Evolutionary conservation across 1,139 yeast genomes (phyloP), one percentile per base, ranked within the genome.

Genomic region (Hemisphaericaspora subhashii): DNA sequence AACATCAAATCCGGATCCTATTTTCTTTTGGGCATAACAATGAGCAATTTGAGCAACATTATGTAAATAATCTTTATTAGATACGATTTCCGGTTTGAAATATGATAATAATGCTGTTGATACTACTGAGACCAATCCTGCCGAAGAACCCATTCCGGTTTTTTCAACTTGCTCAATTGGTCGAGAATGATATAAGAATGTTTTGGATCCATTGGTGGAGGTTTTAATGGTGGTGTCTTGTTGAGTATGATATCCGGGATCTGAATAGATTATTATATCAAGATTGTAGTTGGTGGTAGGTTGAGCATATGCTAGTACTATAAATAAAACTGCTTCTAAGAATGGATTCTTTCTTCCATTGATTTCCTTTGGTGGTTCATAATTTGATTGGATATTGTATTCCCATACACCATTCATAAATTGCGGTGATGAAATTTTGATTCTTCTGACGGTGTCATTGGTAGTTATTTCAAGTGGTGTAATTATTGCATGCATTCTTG

Each of bases 1-100:
- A 31, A 94, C 95, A 57, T 92, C 98, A 59, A 92, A 92, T 0
- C 98, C 98, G 3, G 96, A 87, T 0, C 98, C 98, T 20, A 92
- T 82, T 59, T 94, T 94, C 32, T 87, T 86, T 58, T 92, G 98
- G 2, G 98, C 98, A 40, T 78, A 76, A 58, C 97, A 90, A 58
- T 92, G 98, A 1, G 96, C 86, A 10, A 87, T 68, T 56, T 92
- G 98, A 0, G 97, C 79, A 24, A 88, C 64, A 51, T 88, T 90
- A 59, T 92, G 98, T 21, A 92, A 68, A 4, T 69, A 44, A 41
- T 72, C 65, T 10, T 70, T 52, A 8, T 42, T 35, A 3, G 41
- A 26, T 3, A 42, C 39, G 2, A 45, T 36, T 7, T 55, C 55
- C 0, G 60, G 54, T 5, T 55, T 52, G 49, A 76, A 75, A 39